These are phyloP conservation scores for Schoenoplectus triqueter DNA, from an alignment of 202 grass and related monocot genomes.

Conservation along the genomic window DNA sequence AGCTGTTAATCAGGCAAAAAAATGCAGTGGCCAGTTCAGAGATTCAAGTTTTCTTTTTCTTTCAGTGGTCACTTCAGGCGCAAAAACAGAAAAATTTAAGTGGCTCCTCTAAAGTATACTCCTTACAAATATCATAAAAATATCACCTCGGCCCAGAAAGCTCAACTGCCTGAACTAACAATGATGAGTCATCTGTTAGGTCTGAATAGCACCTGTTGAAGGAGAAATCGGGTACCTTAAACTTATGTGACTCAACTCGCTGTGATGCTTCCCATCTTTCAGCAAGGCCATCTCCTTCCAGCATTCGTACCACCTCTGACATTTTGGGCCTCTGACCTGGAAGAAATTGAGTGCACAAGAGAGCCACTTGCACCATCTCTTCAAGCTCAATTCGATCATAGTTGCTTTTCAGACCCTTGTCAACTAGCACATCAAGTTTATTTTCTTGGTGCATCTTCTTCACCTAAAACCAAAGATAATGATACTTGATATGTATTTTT, in stretches of 20 bases:
- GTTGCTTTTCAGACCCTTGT: slow-evolving; percentile 57
- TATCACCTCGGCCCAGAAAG: slow-evolving; percentile 89
- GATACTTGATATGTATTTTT: background rate
- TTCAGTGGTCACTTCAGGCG: background rate
- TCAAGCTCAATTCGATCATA: slow-evolving; percentile 86
- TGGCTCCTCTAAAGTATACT: slow-evolving; percentile 20
- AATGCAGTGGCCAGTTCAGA: too few species aligned
- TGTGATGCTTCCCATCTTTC: slow-evolving; percentile 95
- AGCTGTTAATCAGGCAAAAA: background rate
- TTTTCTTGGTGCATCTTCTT: slow-evolving; percentile 99
- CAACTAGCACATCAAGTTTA: slow-evolving; percentile 77
- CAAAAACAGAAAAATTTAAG: slow-evolving; percentile 26
- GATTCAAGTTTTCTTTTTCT: too few species aligned
- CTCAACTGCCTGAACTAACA: slow-evolving; percentile 89
- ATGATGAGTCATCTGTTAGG: slow-evolving; percentile 78
- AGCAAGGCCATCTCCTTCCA: slow-evolving; percentile 85
- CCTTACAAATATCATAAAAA: slow-evolving; percentile 11
- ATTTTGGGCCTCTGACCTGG: slow-evolving; percentile 80
- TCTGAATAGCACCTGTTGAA: slow-evolving; percentile 81
- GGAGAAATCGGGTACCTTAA: slow-evolving; percentile 72
- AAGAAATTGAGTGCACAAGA: slow-evolving; percentile 92
- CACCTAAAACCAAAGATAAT: slow-evolving; percentile 56
- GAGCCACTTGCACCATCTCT: slow-evolving; percentile 91
- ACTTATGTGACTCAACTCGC: slow-evolving; percentile 59
- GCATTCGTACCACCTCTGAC: slow-evolving; percentile 92